Base-by-base conservation (phyloP, 495 filamentous ascomycete species). In the Xeromyces bisporus region DNA sequence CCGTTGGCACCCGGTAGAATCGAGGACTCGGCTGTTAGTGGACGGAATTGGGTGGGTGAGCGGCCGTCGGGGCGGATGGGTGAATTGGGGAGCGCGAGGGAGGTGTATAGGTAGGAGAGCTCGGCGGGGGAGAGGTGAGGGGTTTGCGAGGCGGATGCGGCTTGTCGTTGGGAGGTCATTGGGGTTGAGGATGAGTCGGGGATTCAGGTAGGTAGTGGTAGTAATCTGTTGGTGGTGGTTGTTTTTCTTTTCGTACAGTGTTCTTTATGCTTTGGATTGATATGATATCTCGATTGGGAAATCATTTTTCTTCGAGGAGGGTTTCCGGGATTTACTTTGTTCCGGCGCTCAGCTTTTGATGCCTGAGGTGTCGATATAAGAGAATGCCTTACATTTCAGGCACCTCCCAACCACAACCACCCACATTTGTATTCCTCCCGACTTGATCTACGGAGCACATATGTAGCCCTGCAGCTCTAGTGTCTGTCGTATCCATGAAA, bases 71-170 rank as follows among this genome's bases (percentile, higher is more conserved):
- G 83, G 16, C 89, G 86, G 47, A 96, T 77, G 5, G 89, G 82
- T n/a, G 73, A 77, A 9, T 56, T 54, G 18, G 75, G 69, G 24
- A 65, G 64, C 7, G 71, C 63, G 43, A 97, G 83, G 3, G 89
- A 89, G 33, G 75, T 69, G 69, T 86, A 85, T 28, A 94, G 74
- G 66, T 93, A 97, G 50, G 86, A 81, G 42, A 96, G 82, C 55
- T 97, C 91, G 41, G 89, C 82, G 24, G 86, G 86, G 13, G 85
- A 93, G 56, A 97, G 75, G 42, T 80, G 74, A 14, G 58, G 63
- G 27, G 48, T 55, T 44, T 62, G 60, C 2, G 57, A 57, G 32
- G 60, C 58, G 16, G 56, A 62, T 13, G 51, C 54, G 31, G 60
- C 57, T 41, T 65, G 55, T 32, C 51, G 51, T 51, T 56, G 53